A percentile compares a stretch with the other conserved stretches of the same genome.
These are phyloP conservation scores for Lasiodiplodia sp. DNA, from an alignment of 2,329 filamentous ascomycete species.

Conservation along the genomic window DNA sequence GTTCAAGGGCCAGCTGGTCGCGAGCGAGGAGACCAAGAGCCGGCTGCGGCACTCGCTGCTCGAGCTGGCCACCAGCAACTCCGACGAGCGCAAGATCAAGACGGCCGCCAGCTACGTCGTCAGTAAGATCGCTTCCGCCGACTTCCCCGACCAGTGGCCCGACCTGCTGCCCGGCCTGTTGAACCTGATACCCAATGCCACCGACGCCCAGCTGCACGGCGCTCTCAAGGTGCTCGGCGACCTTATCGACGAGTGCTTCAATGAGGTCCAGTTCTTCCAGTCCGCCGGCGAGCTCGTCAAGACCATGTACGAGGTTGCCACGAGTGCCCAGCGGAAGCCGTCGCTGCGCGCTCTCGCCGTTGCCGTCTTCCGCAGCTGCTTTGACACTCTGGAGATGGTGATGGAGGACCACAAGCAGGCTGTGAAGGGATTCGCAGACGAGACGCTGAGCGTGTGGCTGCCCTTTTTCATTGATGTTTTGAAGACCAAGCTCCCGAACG, in stretches of 20 bases:
- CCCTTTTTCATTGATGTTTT: constrained; percentile 86
- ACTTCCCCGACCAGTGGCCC: constrained; percentile 97
- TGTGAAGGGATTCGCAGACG: constrained; percentile 88
- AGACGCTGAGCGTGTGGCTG: constrained; percentile 82
- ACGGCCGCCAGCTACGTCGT: constrained; percentile 86
- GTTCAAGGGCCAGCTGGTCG: constrained; percentile 70
- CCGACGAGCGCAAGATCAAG: constrained; percentile 83
- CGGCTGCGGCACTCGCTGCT: constrained; percentile 77
- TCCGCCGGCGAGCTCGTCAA: constrained; percentile 87
- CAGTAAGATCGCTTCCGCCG: constrained; percentile 90
- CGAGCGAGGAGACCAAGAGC: constrained; percentile 76
- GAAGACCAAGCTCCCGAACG: constrained; percentile 73
- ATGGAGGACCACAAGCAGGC: constrained; percentile 89
- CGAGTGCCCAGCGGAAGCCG: constrained; percentile 76
- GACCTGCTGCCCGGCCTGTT: constrained; percentile 82
- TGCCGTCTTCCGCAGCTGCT: constrained; percentile 87
- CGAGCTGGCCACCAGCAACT: constrained; percentile 76
- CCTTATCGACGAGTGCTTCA: constrained; percentile 91
- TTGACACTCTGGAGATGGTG: constrained; percentile 96
- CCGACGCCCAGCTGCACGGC: constrained; percentile 83
- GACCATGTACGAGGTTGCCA: constrained; percentile 81
- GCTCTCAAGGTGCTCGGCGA: constrained; percentile 87
- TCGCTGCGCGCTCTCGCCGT: constrained; percentile 84
- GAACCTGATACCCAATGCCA: constrained; percentile 75
- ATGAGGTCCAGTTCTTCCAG: constrained; percentile 92